Base-by-base conservation (phyloP, 352 stramenopile species). In the Phytophthora capsici region DNA sequence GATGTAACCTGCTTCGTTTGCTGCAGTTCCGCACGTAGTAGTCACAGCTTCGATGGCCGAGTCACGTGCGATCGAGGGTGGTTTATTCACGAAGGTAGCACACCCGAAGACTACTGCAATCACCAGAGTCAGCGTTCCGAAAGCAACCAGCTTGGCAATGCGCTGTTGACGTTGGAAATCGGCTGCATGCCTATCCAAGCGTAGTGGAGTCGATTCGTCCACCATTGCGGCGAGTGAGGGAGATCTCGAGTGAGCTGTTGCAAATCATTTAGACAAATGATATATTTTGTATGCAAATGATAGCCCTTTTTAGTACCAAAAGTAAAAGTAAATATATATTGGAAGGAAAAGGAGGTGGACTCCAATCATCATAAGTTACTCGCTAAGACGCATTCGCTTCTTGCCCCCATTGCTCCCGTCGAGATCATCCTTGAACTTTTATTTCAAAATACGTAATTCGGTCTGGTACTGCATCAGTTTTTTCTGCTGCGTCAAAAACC, bases 1-100 rank as follows among this genome's bases (percentile, higher is more conserved):
- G 23, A 90, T 60, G 44, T 87, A 81, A 4, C 78, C 81, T 14
- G 81, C 77, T 57, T 80, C 83, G 47, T 77, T 76, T 12, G 47
- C 73, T 54, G 58, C 70, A 28, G 28, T 63, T 16, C 62, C 73
- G n/a, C 65, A 74, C 9, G 13, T 54, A 8, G 53, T 49, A 5
- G 47, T 22, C 26, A 14, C 28, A 4, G 7, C 9, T 34, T 34
- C 28, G 28, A 34, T 2, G n/a, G 47, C 41, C 7, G 36, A 40
- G 44, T 26, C 38, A 10, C 36, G 13, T 12, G 32, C 22, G 6
- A 55, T 22, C 9, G 40, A 20, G 14, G 25, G 17, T 5, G 45
- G 37, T 16, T 23, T 54, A 26, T 60, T 41, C 25, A 28, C 16
- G 16, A 53, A 55, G 20, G 37, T n/a, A 2, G 28, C 52, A 56